Evolutionary conservation across 306 rosid species (phyloP).

Genomic region (Cucurbita maxima): DNA sequence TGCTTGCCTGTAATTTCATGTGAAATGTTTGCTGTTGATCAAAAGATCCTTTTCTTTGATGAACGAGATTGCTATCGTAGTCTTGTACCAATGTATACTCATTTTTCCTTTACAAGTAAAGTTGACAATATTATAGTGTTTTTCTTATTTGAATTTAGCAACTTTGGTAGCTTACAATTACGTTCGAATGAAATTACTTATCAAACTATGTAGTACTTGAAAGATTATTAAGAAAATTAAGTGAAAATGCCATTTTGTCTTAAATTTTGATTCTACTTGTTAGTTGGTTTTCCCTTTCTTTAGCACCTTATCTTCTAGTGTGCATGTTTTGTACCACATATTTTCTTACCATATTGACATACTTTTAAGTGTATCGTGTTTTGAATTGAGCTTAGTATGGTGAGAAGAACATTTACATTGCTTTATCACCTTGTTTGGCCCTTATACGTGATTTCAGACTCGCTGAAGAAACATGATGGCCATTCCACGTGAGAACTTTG

Average conservation of each 20-base stretch:
- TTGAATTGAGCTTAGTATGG: neutral
- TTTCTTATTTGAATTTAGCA: neutral
- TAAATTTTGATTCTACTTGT: neutral
- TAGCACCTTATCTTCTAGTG: neutral
- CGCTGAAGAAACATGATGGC: constrained; percentile 6
- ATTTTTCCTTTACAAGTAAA: neutral
- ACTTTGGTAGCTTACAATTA: neutral
- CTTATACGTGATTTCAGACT: neutral
- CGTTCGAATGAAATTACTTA: neutral
- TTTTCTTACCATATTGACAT: neutral
- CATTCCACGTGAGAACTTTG: constrained; percentile 3
- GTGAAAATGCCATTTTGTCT: neutral
- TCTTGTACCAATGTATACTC: neutral
- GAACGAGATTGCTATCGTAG: neutral
- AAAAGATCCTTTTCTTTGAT: neutral
- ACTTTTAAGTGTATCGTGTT: neutral
- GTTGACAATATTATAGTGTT: neutral
- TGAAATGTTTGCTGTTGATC: neutral
- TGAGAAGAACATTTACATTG: neutral
- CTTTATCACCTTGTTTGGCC: neutral
- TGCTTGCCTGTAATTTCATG: neutral
- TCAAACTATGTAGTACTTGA: neutral
- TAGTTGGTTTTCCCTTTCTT: neutral
- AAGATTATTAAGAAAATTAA: neutral
- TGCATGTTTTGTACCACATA: neutral